phyloP scores from a whole-genome alignment of 2,329 filamentous ascomycete genomes.

The Pseudofabraea citricarpa region DNA sequence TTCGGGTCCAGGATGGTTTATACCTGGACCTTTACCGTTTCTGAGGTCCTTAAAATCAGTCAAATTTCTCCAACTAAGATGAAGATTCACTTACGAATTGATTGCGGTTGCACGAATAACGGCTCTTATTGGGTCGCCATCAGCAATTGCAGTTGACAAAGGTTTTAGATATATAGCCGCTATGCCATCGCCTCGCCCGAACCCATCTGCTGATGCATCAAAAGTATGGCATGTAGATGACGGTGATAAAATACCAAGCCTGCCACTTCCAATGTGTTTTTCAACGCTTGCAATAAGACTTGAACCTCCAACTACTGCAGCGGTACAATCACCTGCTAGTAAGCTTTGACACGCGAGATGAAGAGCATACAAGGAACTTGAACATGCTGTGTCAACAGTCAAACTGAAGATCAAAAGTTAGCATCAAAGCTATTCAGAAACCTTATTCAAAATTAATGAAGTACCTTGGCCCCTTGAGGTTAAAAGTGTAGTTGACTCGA shows the following conservation, averaged over 20 bases:
- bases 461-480: conserved; percentile 22
- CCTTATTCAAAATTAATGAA: not conserved
- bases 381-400: conserved; percentile 42
- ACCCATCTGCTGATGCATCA: conserved; percentile 52
- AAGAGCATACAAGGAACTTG: conserved; percentile 46
- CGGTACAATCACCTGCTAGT: conserved; percentile 34
- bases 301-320: conserved; percentile 5
- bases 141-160: conserved; percentile 48
- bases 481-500: conserved; percentile 26
- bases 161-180: conserved; percentile 54
- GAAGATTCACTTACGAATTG: too few species aligned
- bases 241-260: conserved; percentile 1
- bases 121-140: conserved; percentile 51
- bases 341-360: conserved; percentile 47
- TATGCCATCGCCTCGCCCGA: conserved; percentile 57
- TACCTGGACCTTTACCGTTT: conserved; percentile 53
- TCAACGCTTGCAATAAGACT: conserved; percentile 1
- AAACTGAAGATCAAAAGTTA: conserved; percentile 1
- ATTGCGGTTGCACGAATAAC: conserved; percentile 46
- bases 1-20: conserved; percentile 45
- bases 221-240: conserved; percentile 52
- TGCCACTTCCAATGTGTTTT: not conserved
- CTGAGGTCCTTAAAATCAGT: too few species aligned
- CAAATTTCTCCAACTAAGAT: too few species aligned
- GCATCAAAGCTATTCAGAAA: too few species aligned